phyloP scores from a whole-genome alignment of 495 filamentous ascomycete genomes.

The Lineolata rhizophorae region DNA sequence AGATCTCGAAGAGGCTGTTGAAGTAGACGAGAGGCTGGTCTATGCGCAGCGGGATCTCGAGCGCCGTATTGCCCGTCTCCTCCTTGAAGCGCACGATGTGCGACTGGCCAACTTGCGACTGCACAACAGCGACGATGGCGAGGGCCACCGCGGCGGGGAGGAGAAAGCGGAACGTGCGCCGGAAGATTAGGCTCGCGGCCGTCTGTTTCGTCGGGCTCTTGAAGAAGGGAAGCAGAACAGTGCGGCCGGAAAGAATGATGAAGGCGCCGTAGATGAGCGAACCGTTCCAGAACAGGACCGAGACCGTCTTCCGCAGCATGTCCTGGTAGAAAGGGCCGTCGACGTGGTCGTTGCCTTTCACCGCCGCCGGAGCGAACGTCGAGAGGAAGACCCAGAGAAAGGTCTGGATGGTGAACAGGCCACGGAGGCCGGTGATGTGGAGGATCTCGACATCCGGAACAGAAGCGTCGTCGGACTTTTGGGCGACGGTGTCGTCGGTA shows the following conservation, averaged over 20 bases:
- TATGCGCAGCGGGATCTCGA: conserved; percentile 8
- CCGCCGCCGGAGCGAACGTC: conserved; percentile 15
- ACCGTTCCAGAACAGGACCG: conserved; percentile 20
- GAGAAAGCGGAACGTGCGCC: conserved; percentile 12
- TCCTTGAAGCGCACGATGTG: conserved; percentile 10
- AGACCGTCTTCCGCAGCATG: conserved; percentile 16
- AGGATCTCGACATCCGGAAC: conserved; percentile 1
- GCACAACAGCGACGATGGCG: conserved; percentile 11
- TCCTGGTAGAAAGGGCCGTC: conserved; percentile 12
- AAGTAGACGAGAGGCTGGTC: conserved; percentile 16
- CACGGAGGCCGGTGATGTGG: conserved; percentile 15
- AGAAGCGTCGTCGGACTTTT: no score
- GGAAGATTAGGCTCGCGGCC: conserved; percentile 10
- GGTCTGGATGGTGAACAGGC: conserved; percentile 13
- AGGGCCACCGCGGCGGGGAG: conserved; percentile 14
- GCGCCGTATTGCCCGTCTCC: conserved; percentile 11
- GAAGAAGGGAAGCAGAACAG: conserved; percentile 17
- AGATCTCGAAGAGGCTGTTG: conserved; percentile 20
- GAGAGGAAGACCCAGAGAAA: conserved; percentile 19
- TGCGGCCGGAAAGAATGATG: conserved; percentile 19
- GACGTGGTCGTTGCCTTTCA: conserved; percentile 8
- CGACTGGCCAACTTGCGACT: conserved; percentile 4
- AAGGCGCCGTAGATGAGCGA: conserved; percentile 17
- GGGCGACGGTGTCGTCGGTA: no score
- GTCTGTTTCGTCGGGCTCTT: conserved; percentile 7